Evolutionary conservation across 2,329 filamentous ascomycete genomes (phyloP), one percentile per base, ranked within the genome.

Genomic region (Cladosporium sp.): DNA sequence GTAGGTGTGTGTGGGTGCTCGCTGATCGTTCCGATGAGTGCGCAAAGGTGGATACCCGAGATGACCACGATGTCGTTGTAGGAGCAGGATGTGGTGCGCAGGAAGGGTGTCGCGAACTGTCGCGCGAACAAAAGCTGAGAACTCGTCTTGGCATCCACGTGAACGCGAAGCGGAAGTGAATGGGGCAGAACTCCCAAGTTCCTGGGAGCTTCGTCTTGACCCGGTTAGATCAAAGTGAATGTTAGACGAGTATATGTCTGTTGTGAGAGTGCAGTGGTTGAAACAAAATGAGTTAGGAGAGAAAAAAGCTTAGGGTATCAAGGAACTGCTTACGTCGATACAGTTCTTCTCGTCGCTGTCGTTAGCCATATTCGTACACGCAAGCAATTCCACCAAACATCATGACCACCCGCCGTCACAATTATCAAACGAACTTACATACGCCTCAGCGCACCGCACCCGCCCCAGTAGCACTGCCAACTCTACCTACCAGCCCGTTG

Each of bases 401-500:
- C 10, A 1, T n/a, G 15, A 32, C 12, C 26, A 7, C 28, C 15
- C 28, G 14, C 3, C 28, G 18, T 24, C 24, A 24, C 18, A 34
- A 32, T n/a, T 5, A 34, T 10, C 18, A 21, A 21, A 18, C 3
- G 11, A 34, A 55, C 28, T 32, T 14, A n/a, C 52, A 18, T 34
- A 55, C 26, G 6, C 30, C 28, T 55, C 52, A 55, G 18, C 52
- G 52, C 34, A 34, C 49, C 34, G 60, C 60, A 28, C 60, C 60
- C 24, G 60, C 60, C 5, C 60, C 60, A 24, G 60, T 63, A 30
- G 49, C 49, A 41, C 32, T 63, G 34, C 26, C 49, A 14, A 63
- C 38, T 49, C 49, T 63, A 3, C 60, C 60, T 21, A 63, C 60
- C 21, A 63, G 32, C 24, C 60, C 60, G n/a, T 63, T 63, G 21